Conservation (phyloP, 2,329 filamentous ascomycete species). For the Pestalotiopsis sp. region DNA sequence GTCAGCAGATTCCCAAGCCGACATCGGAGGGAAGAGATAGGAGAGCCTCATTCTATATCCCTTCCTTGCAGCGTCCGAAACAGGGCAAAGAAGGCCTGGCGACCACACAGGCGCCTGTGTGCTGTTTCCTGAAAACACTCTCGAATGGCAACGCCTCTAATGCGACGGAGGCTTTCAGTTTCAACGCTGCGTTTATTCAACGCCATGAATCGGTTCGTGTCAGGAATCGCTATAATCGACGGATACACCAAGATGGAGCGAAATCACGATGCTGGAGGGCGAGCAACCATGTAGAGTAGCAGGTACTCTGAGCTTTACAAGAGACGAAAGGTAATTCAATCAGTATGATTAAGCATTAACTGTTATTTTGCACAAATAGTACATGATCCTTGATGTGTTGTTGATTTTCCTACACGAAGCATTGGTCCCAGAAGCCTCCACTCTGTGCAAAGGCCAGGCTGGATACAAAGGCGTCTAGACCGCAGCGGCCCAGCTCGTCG, state of each 20-base stretch:
- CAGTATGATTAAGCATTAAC: neutral
- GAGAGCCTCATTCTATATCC: neutral
- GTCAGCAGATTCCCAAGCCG: too few relatives aligned
- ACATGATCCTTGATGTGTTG: neutral
- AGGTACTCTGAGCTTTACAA: neutral
- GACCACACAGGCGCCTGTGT: neutral
- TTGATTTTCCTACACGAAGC: conserved; percentile 43
- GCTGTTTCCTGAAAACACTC: neutral
- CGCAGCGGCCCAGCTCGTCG: conserved; percentile 73
- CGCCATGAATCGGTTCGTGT: neutral
- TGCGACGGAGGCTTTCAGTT: too few relatives aligned
- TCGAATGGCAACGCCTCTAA: neutral
- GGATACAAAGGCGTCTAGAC: conserved; percentile 69
- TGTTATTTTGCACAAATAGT: neutral
- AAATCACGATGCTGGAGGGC: neutral
- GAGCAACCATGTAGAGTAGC: neutral
- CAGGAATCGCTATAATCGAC: neutral
- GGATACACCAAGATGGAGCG: neutral
- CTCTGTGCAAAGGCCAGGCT: conserved; percentile 73
- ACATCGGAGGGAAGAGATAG: too few relatives aligned
- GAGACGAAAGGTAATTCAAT: neutral
- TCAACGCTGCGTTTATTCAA: too few relatives aligned
- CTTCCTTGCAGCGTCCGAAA: neutral
- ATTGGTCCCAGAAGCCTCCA: conserved; percentile 76
- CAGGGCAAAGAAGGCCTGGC: neutral